These are phyloP conservation scores for Leccinum fallax DNA, from an alignment of 1,284 basidiomycete genomes.

Conservation along the genomic window DNA sequence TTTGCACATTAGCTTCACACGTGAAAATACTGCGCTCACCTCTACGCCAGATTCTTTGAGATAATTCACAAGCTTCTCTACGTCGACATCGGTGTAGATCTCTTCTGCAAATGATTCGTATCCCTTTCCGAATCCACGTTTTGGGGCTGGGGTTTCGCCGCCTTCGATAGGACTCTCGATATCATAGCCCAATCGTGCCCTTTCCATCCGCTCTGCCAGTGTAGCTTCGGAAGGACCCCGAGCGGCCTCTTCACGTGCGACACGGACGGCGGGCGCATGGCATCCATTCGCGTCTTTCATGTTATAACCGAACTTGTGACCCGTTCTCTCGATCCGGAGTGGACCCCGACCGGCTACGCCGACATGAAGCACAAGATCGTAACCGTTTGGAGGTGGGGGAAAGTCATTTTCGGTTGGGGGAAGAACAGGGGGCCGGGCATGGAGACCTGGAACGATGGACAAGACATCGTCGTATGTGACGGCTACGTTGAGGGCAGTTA, in stretches of 20 bases:
- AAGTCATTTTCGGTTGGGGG: constrained; percentile 42
- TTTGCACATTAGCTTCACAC: neutral
- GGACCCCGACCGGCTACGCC: constrained; percentile 69
- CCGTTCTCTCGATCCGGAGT: constrained; percentile 64
- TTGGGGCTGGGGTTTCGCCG: constrained; percentile 41
- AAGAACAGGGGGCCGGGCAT: constrained; percentile 61
- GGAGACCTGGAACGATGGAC: constrained; percentile 57
- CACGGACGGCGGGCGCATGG: constrained; percentile 55
- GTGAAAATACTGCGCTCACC: constrained; percentile 41
- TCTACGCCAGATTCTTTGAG: constrained; percentile 59
- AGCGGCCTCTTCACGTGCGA: constrained; percentile 30
- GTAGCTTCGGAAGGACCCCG: constrained; percentile 30
- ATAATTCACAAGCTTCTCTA: constrained; percentile 53
- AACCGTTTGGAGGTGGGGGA: constrained; percentile 55
- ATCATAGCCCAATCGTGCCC: constrained; percentile 31
- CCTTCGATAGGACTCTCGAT: constrained; percentile 28
- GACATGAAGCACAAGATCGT: constrained; percentile 74
- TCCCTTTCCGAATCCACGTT: constrained; percentile 53
- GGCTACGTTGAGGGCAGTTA: constrained; percentile 62
- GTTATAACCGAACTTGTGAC: constrained; percentile 70
- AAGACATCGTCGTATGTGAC: constrained; percentile 66
- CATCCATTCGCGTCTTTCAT: constrained; percentile 67
- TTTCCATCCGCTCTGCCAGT: constrained; percentile 41
- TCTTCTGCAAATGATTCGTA: constrained; percentile 51
- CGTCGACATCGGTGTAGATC: constrained; percentile 49